A percentile compares a stretch with the other conserved stretches of the same genome.
Conservation (phyloP, 805 yeast genomes). For the Lipomyces lipofer region DNA sequence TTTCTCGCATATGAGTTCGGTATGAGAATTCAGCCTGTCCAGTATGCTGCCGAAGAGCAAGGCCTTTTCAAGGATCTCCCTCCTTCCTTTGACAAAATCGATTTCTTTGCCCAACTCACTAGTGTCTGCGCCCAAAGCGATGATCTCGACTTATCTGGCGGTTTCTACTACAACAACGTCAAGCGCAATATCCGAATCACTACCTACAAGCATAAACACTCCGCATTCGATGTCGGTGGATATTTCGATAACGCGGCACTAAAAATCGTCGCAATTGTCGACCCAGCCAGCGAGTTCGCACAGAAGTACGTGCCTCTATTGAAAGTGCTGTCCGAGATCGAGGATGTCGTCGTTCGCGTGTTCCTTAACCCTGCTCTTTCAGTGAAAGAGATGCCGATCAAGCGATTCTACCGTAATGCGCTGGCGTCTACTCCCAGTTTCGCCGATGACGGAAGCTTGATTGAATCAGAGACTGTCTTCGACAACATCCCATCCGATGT, state of each 20-base stretch:
- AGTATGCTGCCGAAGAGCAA: conserved; percentile 7
- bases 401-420: conserved; percentile 58
- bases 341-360: conserved; percentile 56
- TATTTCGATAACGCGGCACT: conserved; percentile 43
- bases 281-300: conserved; percentile 70
- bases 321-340: conserved; percentile 44
- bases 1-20: conserved; percentile 34
- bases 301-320: conserved; percentile 59
- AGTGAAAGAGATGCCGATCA: conserved; percentile 49
- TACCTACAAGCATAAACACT: conserved; percentile 5
- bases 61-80: conserved; percentile 6
- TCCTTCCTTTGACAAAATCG: conserved; percentile 1
- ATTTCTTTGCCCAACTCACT: conserved; percentile 16
- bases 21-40: conserved; percentile 23
- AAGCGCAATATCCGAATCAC: conserved; percentile 13
- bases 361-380: conserved; percentile 57
- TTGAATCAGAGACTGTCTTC: conserved; percentile 43
- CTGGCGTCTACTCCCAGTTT: conserved; percentile 42
- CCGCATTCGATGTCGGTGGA: conserved; percentile 34
- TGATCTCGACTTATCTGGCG: conserved; percentile 10
- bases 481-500: conserved; percentile 52
- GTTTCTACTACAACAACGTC: not conserved
- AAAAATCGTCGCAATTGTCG: conserved; percentile 60
- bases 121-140: conserved; percentile 11
- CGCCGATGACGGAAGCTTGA: conserved; percentile 36